Conservation (phyloP, 2,329 filamentous ascomycete species). For the Penicillium verrucosum region DNA sequence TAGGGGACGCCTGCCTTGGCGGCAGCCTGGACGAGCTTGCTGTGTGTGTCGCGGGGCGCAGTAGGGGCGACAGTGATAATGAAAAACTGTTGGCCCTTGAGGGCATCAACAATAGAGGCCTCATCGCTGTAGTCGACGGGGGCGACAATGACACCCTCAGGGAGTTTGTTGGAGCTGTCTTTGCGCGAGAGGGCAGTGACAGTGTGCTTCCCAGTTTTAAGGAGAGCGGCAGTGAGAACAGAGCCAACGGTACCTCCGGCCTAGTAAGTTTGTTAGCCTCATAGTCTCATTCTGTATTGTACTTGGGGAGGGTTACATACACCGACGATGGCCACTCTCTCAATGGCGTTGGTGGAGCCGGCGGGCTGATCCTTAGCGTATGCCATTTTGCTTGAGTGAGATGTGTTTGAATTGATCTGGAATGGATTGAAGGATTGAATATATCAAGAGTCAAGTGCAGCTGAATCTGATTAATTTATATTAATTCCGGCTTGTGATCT, state of each 20-base stretch:
- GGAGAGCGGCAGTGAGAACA: constrained; percentile 34
- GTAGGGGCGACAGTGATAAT: constrained; percentile 52
- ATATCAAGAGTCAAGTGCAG: neutral
- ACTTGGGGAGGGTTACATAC: constrained; percentile 22
- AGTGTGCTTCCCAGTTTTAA: constrained; percentile 49
- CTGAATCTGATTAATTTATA: neutral
- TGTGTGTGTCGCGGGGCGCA: constrained; percentile 48
- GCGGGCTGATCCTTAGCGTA: constrained; percentile 25
- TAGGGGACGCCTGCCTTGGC: constrained; percentile 54
- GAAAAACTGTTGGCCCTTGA: constrained; percentile 56
- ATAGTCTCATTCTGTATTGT: neutral
- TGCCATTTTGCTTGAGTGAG: no score
- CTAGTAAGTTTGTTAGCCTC: constrained; percentile 23
- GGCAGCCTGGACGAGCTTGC: constrained; percentile 54
- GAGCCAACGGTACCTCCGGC: constrained; percentile 36
- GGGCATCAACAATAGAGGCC: constrained; percentile 47
- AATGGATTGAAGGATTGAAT: neutral
- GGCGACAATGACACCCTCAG: constrained; percentile 44
- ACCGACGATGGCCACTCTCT: constrained; percentile 41
- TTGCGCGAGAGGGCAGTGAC: constrained; percentile 53
- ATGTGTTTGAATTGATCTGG: neutral
- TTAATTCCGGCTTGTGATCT: neutral
- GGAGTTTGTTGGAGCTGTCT: constrained; percentile 43
- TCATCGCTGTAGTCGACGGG: constrained; percentile 51
- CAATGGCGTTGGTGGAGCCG: constrained; percentile 33